Base-by-base conservation (phyloP, 2,329 filamentous ascomycete genomes). In the Ophiosphaerella korrae region DNA sequence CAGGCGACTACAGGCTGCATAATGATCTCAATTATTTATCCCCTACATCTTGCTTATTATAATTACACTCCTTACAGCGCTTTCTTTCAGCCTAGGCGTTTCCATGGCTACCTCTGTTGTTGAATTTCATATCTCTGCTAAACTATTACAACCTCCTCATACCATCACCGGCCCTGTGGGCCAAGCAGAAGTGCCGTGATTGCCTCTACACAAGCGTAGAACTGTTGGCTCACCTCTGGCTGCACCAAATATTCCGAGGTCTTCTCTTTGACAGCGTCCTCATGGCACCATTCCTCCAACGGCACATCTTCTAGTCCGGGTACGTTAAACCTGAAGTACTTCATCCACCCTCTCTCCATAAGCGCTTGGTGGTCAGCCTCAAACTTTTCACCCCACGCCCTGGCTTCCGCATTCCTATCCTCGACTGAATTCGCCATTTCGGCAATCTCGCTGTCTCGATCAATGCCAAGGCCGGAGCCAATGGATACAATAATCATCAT, bases 291-390 rank as follows among this genome's bases (percentile, higher is more conserved):
- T 49, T 71, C 68, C 21, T 70, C 63, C 18, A 71, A 45, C 16
- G 66, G 60, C 5, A 70, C 58, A 38, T 66, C 50, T 4, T 67
- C 54, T 31, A 71, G 48, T 7, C 60, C 60, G 2, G 60, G 55
- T 7, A 70, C 68, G 36, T 70, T 58, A 52, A 71, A 71, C 9
- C 68, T 52, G 44, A 69, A 71, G 42, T 67, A 71, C 48, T 66
- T 65, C 62, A 71, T 63, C 67, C 68, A 71, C 1, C 56, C 54
- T 11, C 60, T 48, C 13, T 65, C 59, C 42, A 70, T 68, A 12
- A 68, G 44, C 2, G 50, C 57, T 7, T 41, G 42, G 40, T 66
- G 54, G n/a, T 71, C 67, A 3, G 23, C 35, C 21, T 68, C 60
- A 23, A 70, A 71, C 34, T 64, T 66, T 1, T 62, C 55, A 16